Evolutionary conservation across 768 basidiomycete genomes (phyloP), one percentile per base, ranked within the genome.

Genomic region (Russula sp.): DNA sequence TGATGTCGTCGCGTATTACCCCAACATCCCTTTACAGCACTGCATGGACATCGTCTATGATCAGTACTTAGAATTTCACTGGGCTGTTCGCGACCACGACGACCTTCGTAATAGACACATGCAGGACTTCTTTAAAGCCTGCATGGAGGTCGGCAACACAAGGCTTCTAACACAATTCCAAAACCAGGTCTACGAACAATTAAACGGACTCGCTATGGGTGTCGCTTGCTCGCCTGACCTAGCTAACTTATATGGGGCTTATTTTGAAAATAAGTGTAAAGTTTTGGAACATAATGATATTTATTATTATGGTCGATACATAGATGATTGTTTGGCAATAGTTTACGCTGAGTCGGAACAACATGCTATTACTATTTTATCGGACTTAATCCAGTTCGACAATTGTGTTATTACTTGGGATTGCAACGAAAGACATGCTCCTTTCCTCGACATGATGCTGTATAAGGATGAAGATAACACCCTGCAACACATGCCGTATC

Each of bases 271-370:
- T 0, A 30, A 32, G 58, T 3, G 11, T 14, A 1, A 22, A 62
- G 60, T 70, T 16, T 24, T 69, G 0, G 18, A 55, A 30, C 32
- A 72, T 48, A 68, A 68, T 0, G 11, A 30, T 5, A 57, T 73
- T 14, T 56, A 61, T 5, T 75, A 72, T 49, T 77, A 75, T 59
- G 72, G 73, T 2, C 49, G 75, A 0, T 77, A 74, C 59, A 77
- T 77, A 65, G 75, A 77, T 62, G 75, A 77, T 54, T 69, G 69
- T 36, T 52, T 75, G 0, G 69, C 70, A 1, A 65, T 70, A 0
- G 61, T 69, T 0, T 64, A 53, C 65, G 54, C 54, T 11, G 44
- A 46, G 44, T n/a, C 44, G 6, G 44, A 46, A 4, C n/a, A 6
- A 11, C 22, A 18, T 18, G 44, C 44, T 16, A 6, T 42, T 2